Conservation (phyloP, 1,284 basidiomycete genomes). For the Ceraceosorus guamensis region DNA sequence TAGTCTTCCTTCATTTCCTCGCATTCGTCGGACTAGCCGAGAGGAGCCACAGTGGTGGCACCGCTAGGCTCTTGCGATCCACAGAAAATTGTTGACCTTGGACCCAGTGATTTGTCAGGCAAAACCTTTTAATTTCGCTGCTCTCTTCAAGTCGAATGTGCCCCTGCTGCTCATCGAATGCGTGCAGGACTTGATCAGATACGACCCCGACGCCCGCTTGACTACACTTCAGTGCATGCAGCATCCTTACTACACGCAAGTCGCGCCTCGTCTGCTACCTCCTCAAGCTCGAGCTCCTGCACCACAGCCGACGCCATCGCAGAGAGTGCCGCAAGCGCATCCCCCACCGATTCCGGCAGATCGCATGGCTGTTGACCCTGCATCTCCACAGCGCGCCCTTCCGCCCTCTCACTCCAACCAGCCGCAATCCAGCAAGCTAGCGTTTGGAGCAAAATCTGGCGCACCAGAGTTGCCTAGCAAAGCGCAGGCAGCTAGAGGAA, state of each 20-base stretch:
- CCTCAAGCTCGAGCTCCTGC: conserved; percentile 16
- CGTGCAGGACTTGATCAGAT: conserved; percentile 82
- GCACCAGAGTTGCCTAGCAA: conserved; percentile 9
- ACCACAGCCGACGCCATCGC: conserved; percentile 19
- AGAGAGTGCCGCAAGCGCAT: conserved; percentile 45
- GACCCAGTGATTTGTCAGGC: conserved; percentile 53
- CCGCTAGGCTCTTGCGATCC: not conserved
- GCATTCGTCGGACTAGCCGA: not conserved
- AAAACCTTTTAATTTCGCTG: conserved; percentile 66
- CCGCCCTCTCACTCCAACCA: conserved; percentile 27
- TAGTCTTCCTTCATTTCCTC: not conserved
- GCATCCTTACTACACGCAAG: conserved; percentile 73
- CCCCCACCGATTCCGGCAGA: conserved; percentile 4
- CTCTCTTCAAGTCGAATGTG: conserved; percentile 70
- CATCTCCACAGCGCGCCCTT: conserved; percentile 15
- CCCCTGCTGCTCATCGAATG: conserved; percentile 79
- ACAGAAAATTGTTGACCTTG: not conserved
- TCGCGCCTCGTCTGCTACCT: conserved; percentile 53
- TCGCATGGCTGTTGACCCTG: conserved; percentile 12
- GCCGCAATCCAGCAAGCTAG: conserved; percentile 10
- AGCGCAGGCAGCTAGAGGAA: too few species aligned
- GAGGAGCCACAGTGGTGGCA: not conserved
- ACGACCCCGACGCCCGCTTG: conserved; percentile 77
- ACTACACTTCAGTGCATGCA: conserved; percentile 79
- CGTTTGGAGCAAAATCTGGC: conserved; percentile 21